Conservation (phyloP, 1,139 yeast genomes). For the Candida smagusa region DNA sequence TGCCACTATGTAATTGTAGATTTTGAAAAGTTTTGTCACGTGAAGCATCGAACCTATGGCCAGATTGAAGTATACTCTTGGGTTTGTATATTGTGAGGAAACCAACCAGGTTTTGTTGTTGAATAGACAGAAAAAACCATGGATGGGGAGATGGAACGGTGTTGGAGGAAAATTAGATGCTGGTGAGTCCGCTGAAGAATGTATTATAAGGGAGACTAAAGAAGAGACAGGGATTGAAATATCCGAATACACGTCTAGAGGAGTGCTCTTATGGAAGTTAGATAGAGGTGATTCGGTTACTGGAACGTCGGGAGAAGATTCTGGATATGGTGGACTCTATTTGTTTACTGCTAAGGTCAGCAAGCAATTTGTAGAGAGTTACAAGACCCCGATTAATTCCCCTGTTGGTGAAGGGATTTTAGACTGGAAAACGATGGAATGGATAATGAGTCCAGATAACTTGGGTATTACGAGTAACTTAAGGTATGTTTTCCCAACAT, state of each 20-base stretch:
- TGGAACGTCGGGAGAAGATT: conserved; percentile 4
- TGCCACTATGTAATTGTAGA: too few relatives aligned
- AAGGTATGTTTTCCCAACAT: conserved; percentile 23
- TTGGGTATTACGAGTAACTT: conserved; percentile 46
- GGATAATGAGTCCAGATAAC: conserved; percentile 39
- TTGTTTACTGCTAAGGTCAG: conserved; percentile 37
- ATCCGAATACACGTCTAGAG: conserved; percentile 29
- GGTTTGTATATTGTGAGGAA: conserved; percentile 35
- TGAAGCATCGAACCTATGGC: neutral
- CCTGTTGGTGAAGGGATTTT: conserved; percentile 40
- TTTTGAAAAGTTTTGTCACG: too few relatives aligned
- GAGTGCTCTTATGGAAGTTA: conserved; percentile 37
- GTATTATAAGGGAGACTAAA: conserved; percentile 41
- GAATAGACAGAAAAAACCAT: conserved; percentile 44
- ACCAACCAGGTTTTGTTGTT: conserved; percentile 33
- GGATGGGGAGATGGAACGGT: conserved; percentile 56
- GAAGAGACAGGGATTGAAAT: conserved; percentile 44
- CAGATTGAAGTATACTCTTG: conserved; percentile 33
- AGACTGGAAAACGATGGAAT: conserved; percentile 42
- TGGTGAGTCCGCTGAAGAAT: conserved; percentile 33
- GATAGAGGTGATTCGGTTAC: conserved; percentile 12
- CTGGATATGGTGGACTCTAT: conserved; percentile 38
- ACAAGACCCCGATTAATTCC: conserved; percentile 20
- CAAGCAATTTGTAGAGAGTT: conserved; percentile 22
- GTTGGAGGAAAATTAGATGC: conserved; percentile 46